Percentiles rank a stretch among this genome's conserved stretches.
Conservation (phyloP, 805 yeast genomes). For the Ogataea nonfermentans region DNA sequence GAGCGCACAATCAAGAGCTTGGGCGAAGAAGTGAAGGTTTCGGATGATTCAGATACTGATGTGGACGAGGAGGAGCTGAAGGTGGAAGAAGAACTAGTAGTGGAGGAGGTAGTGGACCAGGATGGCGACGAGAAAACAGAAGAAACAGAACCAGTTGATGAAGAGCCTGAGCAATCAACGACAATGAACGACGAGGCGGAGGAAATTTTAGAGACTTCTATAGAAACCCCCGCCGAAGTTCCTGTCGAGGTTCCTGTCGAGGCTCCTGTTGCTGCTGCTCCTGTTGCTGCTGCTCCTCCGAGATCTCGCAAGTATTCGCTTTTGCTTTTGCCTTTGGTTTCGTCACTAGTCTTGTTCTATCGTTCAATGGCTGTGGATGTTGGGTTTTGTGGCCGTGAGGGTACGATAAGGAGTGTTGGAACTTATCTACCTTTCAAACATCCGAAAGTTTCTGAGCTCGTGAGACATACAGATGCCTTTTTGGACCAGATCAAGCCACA, state of each 20-base stretch:
- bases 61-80: slow-evolving; percentile 12
- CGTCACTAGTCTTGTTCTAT: slow-evolving; percentile 46
- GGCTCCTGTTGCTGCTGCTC: neutral
- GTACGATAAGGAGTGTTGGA: slow-evolving; percentile 24
- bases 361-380: slow-evolving; percentile 57
- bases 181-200: no score
- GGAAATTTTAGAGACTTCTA: no score
- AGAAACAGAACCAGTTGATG: neutral
- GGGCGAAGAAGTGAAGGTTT: slow-evolving; percentile 21
- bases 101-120: slow-evolving; percentile 9
- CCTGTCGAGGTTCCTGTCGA: neutral
- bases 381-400: slow-evolving; percentile 75
- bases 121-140: slow-evolving; percentile 10
- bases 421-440: slow-evolving; percentile 20
- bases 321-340: slow-evolving; percentile 1
- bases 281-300: neutral
- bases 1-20: slow-evolving; percentile 19
- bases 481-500: slow-evolving; percentile 38
- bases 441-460: slow-evolving; percentile 4
- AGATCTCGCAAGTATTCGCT: neutral
- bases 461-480: slow-evolving; percentile 32
- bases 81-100: slow-evolving; percentile 6
- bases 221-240: no score
- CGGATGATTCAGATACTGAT: slow-evolving; percentile 15
- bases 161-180: no score